Base-by-base conservation (phyloP, 371 early-diverging fungal species). In the Blyttiomyces sp. region DNA sequence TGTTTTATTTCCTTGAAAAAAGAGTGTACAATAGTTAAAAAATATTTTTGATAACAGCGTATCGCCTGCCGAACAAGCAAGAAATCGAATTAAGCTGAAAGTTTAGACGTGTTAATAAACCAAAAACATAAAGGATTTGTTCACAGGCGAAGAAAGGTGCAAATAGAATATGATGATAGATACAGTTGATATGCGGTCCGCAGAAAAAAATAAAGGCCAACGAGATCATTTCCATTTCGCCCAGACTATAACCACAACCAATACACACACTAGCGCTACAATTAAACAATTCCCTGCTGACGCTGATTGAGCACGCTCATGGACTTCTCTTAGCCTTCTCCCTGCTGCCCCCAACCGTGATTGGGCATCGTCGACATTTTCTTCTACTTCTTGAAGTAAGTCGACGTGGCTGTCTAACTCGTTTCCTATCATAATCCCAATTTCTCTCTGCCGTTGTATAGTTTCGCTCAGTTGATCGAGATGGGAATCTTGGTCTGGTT, bases 401-500 rank as follows among this genome's bases (percentile, higher is more conserved):
- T 84, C 83, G 23, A 84, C 79, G 64, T 92, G 92, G 13, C 77
- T 65, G 32, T 89, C 86, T 55, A 92, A 68, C 61, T 92, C 92
- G 35, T 89, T 88, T 21, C 82, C 82, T 58, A 92, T 92, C 68
- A 83, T 58, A 28, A 88, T 28, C 0, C 92, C 92, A 4, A 92
- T 65, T 46, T 87, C 84, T 64, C 83, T 79, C 59, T 92, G 90
- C 49, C 90, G 84, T n/a, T 77, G 74, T 31, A 92, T 76, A 19
- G 85, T 76, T 7, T 72, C 75, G 24, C 80, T 76, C 23, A 92
- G 69, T 31, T 75, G 74, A 70, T 92, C 92, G 49, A 92, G 66
- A 54, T 88, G 86, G 21, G 75, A 63, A 69, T 91, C 92, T 69
- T 92, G 92, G 35, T 88, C 88, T 87, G 34, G n/a, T 28, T n/a